These are phyloP conservation scores for Magnusiomyces starmeri DNA, from an alignment of 1,139 yeast species.

Conservation along the genomic window DNA sequence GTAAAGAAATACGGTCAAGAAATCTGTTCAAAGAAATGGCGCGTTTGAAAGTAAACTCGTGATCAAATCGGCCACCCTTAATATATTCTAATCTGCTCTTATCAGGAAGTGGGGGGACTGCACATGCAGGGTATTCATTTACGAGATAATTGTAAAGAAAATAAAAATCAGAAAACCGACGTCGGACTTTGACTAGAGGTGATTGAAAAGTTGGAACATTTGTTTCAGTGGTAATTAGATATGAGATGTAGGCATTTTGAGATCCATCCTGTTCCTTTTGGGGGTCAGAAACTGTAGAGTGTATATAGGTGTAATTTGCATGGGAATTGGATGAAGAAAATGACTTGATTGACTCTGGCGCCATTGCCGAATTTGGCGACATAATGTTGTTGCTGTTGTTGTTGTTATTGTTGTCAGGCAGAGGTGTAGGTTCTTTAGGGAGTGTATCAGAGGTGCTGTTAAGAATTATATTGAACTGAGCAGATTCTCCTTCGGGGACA, in stretches of 20 bases:
- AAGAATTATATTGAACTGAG: no score
- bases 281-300: constrained; percentile 54
- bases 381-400: no score
- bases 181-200: constrained; percentile 49
- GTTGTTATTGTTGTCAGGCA: no score
- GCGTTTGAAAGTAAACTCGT: constrained; percentile 74
- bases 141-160: constrained; percentile 65
- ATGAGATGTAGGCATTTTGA: constrained; percentile 75
- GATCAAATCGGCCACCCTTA: constrained; percentile 86
- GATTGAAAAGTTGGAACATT: constrained; percentile 41
- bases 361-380: no score
- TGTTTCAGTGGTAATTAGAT: constrained; percentile 59
- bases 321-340: no score
- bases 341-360: no score
- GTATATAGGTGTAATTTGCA: constrained; percentile 19
- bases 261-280: constrained; percentile 69
- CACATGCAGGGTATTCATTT: constrained; percentile 75
- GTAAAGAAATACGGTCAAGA: constrained; percentile 61
- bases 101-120: constrained; percentile 92
- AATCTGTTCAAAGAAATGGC: constrained; percentile 79
- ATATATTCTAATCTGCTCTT: constrained; percentile 85
- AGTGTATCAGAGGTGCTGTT: no score
- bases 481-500: no score
- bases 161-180: constrained; percentile 79
- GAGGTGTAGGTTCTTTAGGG: no score